Evolutionary conservation across 225 moss, liverwort and hornwort species (phyloP).

Genomic region (Straminergon stramineum): DNA sequence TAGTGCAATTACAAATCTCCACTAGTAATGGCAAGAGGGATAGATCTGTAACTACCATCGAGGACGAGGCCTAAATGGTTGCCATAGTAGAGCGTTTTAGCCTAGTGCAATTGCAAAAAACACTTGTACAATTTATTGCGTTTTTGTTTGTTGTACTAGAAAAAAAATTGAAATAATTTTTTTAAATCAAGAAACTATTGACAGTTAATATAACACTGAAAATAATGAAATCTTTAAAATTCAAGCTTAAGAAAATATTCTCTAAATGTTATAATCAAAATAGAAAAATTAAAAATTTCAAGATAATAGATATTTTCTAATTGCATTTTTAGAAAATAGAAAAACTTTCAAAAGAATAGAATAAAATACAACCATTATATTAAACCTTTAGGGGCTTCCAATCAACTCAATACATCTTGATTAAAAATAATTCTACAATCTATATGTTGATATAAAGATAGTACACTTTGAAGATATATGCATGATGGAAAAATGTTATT

Average conservation of each 20-base stretch:
- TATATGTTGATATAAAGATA: not conserved
- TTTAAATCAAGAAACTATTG: not conserved
- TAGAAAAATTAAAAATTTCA: not conserved
- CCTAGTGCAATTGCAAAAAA: not conserved
- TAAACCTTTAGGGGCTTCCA: not conserved
- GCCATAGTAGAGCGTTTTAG: fast-evolving
- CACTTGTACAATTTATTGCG: not conserved
- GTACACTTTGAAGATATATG: not conserved
- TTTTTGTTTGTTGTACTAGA: fast-evolving
- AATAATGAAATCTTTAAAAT: not conserved
- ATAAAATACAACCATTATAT: not conserved
- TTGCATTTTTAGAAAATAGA: not conserved
- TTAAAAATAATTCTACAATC: not conserved
- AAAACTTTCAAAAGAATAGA: not conserved
- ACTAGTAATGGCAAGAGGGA: fast-evolving
- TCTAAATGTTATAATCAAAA: not conserved
- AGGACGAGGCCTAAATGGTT: not conserved
- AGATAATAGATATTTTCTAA: not conserved
- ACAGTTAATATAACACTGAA: not conserved
- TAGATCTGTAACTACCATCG: fast-evolving
- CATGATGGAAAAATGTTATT: not conserved
- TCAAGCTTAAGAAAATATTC: too few relatives aligned
- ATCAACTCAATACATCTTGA: not conserved
- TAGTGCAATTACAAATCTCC: fast-evolving
- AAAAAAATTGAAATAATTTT: too few relatives aligned